Conservation (phyloP, 331 rosid genomes). For the Arachis monticola region DNA sequence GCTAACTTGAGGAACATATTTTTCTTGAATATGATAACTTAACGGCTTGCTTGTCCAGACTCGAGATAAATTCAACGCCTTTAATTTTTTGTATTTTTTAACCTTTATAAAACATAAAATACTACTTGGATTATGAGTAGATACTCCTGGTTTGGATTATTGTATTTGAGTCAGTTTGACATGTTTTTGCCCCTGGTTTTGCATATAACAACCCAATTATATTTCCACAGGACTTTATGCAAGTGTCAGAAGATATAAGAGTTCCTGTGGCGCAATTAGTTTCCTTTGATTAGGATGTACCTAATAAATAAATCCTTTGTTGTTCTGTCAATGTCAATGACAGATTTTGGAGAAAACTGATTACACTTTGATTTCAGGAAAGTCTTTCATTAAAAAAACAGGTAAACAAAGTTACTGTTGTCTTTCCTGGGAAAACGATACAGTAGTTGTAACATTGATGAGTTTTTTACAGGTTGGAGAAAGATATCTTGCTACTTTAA, state of each 20-base stretch:
- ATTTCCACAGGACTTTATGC: conserved; percentile 15
- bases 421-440: conserved; percentile 14
- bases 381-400: conserved; percentile 82
- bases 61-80: background rate
- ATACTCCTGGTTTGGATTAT: conserved; percentile 21
- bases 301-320: conserved; percentile 32
- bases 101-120: background rate
- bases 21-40: conserved; percentile 10
- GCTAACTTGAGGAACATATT: background rate
- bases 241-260: conserved; percentile 19
- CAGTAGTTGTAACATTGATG: conserved; percentile 29
- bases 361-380: conserved; percentile 72
- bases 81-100: background rate
- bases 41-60: background rate
- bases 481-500: conserved; percentile 83
- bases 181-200: background rate
- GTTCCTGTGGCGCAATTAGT: conserved; percentile 7
- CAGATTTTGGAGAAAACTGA: conserved; percentile 91
- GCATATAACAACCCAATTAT: conserved; percentile 4
- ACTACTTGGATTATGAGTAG: background rate
- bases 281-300: background rate
- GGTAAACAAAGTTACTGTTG: conserved; percentile 50
- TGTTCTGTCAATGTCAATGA: conserved; percentile 33
- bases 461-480: conserved; percentile 76
- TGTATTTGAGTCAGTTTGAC: background rate